Evolutionary conservation across 495 filamentous ascomycete species (phyloP).

Genomic region (Articulospora tetracladia): DNA sequence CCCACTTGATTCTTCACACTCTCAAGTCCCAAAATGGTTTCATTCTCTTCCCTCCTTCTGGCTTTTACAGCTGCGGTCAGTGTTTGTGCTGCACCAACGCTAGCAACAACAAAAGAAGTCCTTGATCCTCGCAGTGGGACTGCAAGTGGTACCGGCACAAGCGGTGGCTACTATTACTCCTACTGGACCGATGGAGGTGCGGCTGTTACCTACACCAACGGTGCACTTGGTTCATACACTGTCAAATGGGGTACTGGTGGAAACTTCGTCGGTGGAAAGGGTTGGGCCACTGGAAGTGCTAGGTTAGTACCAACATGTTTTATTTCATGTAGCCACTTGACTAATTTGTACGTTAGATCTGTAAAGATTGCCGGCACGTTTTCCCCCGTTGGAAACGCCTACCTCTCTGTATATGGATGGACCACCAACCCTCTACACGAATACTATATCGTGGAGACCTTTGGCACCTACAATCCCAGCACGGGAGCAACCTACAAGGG

Average conservation of each 20-base stretch:
- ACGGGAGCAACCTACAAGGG: conserved; percentile 46
- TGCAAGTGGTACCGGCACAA: conserved; percentile 4
- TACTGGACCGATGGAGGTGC: conserved; percentile 57
- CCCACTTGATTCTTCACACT: no score
- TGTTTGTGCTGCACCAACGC: conserved; percentile 3
- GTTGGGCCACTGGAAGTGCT: conserved; percentile 14
- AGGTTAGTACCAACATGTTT: conserved; percentile 42
- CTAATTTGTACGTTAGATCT: not conserved
- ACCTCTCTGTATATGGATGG: conserved; percentile 59
- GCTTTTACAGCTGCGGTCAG: not conserved
- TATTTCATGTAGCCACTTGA: no score
- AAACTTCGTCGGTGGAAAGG: conserved; percentile 60
- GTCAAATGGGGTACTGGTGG: conserved; percentile 55
- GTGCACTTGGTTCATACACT: conserved; percentile 49
- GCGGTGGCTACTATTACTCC: conserved; percentile 46
- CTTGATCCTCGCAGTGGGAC: conserved; percentile 4
- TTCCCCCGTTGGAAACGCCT: conserved; percentile 41
- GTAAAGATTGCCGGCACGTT: conserved; percentile 44
- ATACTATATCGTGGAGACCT: conserved; percentile 57
- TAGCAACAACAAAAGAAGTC: not conserved
- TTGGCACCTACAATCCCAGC: conserved; percentile 51
- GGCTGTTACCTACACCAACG: conserved; percentile 56
- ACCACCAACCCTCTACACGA: conserved; percentile 51
- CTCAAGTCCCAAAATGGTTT: conserved; percentile 10
- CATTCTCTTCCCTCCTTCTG: conserved; percentile 9